phyloP scores from a whole-genome alignment of 2,329 filamentous ascomycete genomes.

The Penicillium decumbens region DNA sequence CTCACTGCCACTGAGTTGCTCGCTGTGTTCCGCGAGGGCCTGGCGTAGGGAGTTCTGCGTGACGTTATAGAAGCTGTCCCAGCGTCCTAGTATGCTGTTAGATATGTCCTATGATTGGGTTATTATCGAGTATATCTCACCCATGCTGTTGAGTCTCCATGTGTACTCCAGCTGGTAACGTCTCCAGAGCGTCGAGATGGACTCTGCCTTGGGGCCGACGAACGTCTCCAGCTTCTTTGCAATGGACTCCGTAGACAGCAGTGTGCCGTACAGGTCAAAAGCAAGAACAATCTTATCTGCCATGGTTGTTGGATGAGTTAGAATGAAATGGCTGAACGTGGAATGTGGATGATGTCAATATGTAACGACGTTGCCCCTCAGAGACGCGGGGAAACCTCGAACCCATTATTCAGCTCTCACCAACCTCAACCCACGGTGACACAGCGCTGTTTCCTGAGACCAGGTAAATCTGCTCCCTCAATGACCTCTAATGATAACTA shows the following conservation, averaged over 20 bases:
- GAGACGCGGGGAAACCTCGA: constrained; percentile 1
- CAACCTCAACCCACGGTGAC: background rate
- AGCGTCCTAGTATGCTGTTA: constrained; percentile 47
- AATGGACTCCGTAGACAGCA: constrained; percentile 68
- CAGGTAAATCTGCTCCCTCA: constrained; percentile 1
- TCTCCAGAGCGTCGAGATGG: constrained; percentile 60
- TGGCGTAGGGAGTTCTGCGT: constrained; percentile 60
- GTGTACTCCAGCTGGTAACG: constrained; percentile 72
- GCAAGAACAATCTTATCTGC: constrained; percentile 51
- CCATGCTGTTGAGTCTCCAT: constrained; percentile 71
- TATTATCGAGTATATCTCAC: constrained; percentile 41
- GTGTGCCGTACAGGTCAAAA: constrained; percentile 71
- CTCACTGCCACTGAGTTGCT: constrained; percentile 44
- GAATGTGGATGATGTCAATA: constrained; percentile 16
- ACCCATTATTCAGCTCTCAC: background rate
- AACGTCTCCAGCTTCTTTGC: constrained; percentile 54
- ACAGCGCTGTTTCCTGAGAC: background rate
- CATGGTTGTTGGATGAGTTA: constrained; percentile 9
- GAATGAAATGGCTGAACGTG: background rate
- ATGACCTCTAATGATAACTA: constrained; percentile 50
- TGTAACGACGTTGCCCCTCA: background rate
- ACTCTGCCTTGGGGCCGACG: constrained; percentile 54
- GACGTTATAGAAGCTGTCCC: constrained; percentile 59
- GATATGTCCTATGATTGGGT: background rate
- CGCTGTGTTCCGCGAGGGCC: constrained; percentile 55